Percentiles rank a stretch among this genome's conserved stretches.
phyloP scores from a whole-genome alignment of 116 monocot species.

The Zostera marina region DNA sequence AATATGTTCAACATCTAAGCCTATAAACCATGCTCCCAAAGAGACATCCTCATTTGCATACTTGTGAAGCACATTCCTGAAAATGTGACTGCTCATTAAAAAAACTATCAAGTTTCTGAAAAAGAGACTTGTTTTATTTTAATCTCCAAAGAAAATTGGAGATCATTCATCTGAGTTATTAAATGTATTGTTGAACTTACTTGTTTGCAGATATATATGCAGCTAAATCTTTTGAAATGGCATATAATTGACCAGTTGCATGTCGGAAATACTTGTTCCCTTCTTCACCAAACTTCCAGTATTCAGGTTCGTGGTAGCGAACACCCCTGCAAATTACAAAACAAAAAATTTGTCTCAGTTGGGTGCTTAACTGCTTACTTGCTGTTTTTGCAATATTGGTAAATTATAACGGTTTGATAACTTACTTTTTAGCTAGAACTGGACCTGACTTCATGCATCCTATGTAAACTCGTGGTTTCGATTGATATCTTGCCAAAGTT shows the following conservation, averaged over 20 bases:
- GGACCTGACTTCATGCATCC: conserved; percentile 99
- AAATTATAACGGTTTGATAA: not conserved
- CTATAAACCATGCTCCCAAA: conserved; percentile 85
- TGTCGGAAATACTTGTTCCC: conserved; percentile 97
- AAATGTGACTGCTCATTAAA: not conserved
- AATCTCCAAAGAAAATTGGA: too few relatives aligned
- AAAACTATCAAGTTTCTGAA: too few relatives aligned
- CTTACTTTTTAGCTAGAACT: conserved; percentile 89
- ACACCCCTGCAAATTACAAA: conserved; percentile 50
- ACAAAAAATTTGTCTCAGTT: too few relatives aligned
- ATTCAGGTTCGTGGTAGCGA: conserved; percentile 89
- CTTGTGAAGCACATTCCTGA: conserved; percentile 81
- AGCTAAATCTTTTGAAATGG: conserved; percentile 86
- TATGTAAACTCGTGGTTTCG: conserved; percentile 71
- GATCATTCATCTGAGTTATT: too few relatives aligned
- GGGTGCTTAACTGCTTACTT: too few relatives aligned
- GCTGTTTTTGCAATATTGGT: not conserved
- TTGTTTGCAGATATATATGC: conserved; percentile 77
- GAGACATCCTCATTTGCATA: conserved; percentile 98
- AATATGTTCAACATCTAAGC: conserved; percentile 82
- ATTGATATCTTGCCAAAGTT: conserved; percentile 46
- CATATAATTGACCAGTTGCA: conserved; percentile 94
- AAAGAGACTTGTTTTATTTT: too few relatives aligned
- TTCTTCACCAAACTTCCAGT: conserved; percentile 95
- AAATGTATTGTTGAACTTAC: conserved; percentile 20